Percentiles rank a stretch among this genome's conserved stretches.
Evolutionary conservation across 2,329 filamentous ascomycete species (phyloP).

Genomic region (Fusarium brevicatenulatum): DNA sequence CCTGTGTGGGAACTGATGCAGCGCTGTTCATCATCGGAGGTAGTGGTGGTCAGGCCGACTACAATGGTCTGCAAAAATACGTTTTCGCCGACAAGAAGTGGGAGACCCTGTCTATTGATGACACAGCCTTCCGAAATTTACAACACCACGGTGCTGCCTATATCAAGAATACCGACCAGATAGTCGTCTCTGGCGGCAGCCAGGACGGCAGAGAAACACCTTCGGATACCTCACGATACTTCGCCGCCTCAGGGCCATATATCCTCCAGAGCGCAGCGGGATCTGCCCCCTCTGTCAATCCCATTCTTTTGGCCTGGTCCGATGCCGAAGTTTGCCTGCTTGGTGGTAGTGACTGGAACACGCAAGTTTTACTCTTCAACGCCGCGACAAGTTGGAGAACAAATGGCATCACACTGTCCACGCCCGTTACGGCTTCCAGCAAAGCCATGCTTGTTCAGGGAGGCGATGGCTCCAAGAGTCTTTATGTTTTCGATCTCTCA

Average conservation of each 20-base stretch:
- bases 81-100: conserved; percentile 65
- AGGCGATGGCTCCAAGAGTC: conserved; percentile 78
- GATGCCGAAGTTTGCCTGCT: conserved; percentile 76
- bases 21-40: conserved; percentile 87
- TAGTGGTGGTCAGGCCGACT: conserved; percentile 61
- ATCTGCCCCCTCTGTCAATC: conserved; percentile 69
- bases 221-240: conserved; percentile 80
- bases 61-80: conserved; percentile 79
- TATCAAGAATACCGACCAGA: conserved; percentile 73
- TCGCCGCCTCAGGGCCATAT: conserved; percentile 74
- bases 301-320: conserved; percentile 80
- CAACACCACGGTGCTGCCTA: conserved; percentile 81
- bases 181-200: conserved; percentile 84
- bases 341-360: conserved; percentile 72
- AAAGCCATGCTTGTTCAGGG: conserved; percentile 75
- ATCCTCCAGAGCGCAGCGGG: conserved; percentile 67
- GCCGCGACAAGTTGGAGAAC: conserved; percentile 71
- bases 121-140: conserved; percentile 65
- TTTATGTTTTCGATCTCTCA: conserved; percentile 82
- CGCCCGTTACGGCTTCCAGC: conserved; percentile 64
- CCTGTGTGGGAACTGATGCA: conserved; percentile 78
- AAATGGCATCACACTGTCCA: conserved; percentile 66
- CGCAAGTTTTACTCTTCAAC: conserved; percentile 77
- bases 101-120: conserved; percentile 54
- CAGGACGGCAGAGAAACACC: conserved; percentile 66